These are phyloP conservation scores for Turnera subulata DNA, from an alignment of 345 rosid genomes.

Conservation along the genomic window DNA sequence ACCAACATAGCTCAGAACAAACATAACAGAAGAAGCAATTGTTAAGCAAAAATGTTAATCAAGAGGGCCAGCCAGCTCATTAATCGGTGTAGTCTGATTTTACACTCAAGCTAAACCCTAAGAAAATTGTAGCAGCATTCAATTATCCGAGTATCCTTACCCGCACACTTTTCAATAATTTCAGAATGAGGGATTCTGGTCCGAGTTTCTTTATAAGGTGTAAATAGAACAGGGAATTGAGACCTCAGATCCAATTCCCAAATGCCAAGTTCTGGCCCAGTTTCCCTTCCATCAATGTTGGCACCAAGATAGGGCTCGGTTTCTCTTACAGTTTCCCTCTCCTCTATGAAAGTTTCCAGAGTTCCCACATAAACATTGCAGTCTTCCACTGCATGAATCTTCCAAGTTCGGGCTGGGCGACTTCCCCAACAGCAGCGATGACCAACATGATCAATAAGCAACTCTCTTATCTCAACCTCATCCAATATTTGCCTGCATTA, in stretches of 20 bases:
- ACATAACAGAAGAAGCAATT: background rate
- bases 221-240: slow-evolving; percentile 76
- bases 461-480: slow-evolving; percentile 86
- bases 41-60: background rate
- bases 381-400: slow-evolving; percentile 77
- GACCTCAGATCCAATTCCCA: slow-evolving; percentile 82
- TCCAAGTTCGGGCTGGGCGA: slow-evolving; percentile 96
- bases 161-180: slow-evolving; percentile 65
- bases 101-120: background rate
- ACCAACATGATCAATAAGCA: slow-evolving; percentile 90
- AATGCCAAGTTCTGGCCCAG: slow-evolving; percentile 50
- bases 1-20: background rate
- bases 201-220: slow-evolving; percentile 55
- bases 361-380: slow-evolving; percentile 96
- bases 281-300: slow-evolving; percentile 45
- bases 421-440: slow-evolving; percentile 99
- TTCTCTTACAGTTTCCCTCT: slow-evolving; percentile 66
- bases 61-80: no score
- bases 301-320: slow-evolving; percentile 61
- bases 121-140: background rate
- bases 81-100: background rate
- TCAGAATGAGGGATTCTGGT: slow-evolving; percentile 65
- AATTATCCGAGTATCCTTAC: slow-evolving; percentile 30
- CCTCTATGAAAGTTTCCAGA: slow-evolving; percentile 85
- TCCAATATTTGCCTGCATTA: slow-evolving; percentile 67